A percentile compares a stretch with the other conserved stretches of the same genome.
These are phyloP conservation scores for Paecilomyces variotii DNA, from an alignment of 2,329 filamentous ascomycete species.

Conservation along the genomic window DNA sequence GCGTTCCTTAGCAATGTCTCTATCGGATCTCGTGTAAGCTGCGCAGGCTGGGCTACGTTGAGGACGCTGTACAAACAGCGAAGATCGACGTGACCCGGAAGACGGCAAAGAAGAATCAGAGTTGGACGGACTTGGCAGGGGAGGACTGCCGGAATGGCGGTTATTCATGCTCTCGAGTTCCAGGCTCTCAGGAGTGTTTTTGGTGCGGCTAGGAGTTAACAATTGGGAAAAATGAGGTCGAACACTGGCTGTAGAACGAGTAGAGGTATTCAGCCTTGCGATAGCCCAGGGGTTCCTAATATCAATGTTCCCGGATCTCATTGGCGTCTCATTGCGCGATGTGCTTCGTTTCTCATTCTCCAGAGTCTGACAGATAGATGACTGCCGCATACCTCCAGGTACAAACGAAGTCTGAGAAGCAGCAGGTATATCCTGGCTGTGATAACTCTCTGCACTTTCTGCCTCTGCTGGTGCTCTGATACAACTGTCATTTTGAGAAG, in stretches of 20 bases:
- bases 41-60: constrained; percentile 4
- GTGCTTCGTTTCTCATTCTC: neutral
- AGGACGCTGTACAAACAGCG: neutral
- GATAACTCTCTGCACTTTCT: neutral
- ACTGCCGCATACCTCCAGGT: neutral
- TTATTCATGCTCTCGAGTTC: neutral
- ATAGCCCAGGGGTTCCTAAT: constrained; percentile 29
- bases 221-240: constrained; percentile 7
- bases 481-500: neutral
- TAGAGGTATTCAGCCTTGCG: constrained; percentile 22
- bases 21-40: constrained; percentile 5
- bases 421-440: neutral
- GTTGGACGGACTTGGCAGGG: constrained; percentile 13
- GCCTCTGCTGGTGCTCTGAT: neutral
- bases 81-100: constrained; percentile 4
- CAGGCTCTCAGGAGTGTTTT: neutral
- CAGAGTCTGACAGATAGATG: neutral
- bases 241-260: constrained; percentile 2
- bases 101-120: constrained; percentile 6
- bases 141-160: neutral
- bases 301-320: constrained; percentile 6
- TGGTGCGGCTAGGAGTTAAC: constrained; percentile 8
- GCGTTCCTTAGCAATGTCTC: constrained; percentile 13
- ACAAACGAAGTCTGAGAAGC: neutral
- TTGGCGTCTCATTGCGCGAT: neutral